Evolutionary conservation across 805 yeast species (phyloP).

Genomic region (Metschnikowia shivogae): DNA sequence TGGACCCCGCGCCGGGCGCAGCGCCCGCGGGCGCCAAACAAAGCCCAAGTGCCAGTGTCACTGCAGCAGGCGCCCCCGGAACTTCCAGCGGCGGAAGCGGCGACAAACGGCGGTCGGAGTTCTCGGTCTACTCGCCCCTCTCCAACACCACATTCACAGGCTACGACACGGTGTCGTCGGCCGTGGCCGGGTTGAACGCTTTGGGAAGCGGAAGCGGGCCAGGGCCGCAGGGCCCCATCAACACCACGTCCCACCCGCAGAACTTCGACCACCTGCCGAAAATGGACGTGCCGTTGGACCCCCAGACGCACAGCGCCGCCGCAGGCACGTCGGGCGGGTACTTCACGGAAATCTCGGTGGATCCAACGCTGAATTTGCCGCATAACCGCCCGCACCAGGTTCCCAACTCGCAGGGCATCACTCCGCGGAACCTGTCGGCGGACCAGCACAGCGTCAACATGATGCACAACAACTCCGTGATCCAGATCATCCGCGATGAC

Average conservation of each 20-base stretch:
- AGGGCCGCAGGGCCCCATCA: constrained; percentile 11
- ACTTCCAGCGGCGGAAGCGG: too few relatives aligned
- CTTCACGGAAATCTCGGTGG: constrained; percentile 41
- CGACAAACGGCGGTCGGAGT: constrained; percentile 8
- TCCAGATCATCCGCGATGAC: constrained; percentile 40
- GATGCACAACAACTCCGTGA: constrained; percentile 37
- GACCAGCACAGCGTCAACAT: constrained; percentile 13
- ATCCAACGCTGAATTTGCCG: constrained; percentile 45
- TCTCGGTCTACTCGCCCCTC: constrained; percentile 31
- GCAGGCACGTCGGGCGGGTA: constrained; percentile 38
- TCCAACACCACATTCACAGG: constrained; percentile 36
- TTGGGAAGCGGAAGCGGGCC: constrained; percentile 22
- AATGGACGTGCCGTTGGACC: constrained; percentile 29
- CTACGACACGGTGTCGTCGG: constrained; percentile 38
- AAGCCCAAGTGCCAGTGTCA: too few relatives aligned
- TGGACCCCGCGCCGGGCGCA: too few relatives aligned
- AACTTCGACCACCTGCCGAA: constrained; percentile 25
- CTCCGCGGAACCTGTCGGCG: constrained; percentile 15
- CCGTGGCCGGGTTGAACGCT: constrained; percentile 44
- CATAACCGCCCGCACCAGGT: constrained; percentile 36
- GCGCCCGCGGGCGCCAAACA: too few relatives aligned
- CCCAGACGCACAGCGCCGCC: constrained; percentile 26
- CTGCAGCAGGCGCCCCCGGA: too few relatives aligned
- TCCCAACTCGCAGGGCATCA: constrained; percentile 14
- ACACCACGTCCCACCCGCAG: constrained; percentile 19